These are phyloP conservation scores for Cladophialophora exuberans DNA, from an alignment of 2,329 filamentous ascomycete genomes.

Conservation along the genomic window DNA sequence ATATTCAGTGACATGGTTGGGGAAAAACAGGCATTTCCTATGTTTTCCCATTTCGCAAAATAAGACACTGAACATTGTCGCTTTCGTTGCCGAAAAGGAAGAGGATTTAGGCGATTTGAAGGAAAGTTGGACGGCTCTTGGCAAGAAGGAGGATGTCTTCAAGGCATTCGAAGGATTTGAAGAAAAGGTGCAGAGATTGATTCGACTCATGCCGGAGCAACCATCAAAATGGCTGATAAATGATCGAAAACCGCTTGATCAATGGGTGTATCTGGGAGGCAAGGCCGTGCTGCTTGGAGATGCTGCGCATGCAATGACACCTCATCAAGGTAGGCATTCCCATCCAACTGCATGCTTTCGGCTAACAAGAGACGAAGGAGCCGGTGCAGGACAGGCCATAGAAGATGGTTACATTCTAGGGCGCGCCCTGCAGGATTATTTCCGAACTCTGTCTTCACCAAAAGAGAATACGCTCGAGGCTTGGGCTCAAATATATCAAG, in stretches of 20 bases:
- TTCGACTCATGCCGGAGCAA: slow-evolving; percentile 21
- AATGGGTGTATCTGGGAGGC: slow-evolving; percentile 29
- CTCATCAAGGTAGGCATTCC: slow-evolving; percentile 34
- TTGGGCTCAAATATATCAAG: slow-evolving; percentile 26
- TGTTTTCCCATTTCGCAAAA: slow-evolving; percentile 42
- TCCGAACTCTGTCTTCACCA: slow-evolving; percentile 10
- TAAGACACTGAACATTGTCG: slow-evolving; percentile 43
- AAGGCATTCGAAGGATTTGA: slow-evolving; percentile 23
- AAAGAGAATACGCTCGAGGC: slow-evolving; percentile 38
- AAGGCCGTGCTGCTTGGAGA: slow-evolving; percentile 37
- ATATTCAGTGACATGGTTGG: slow-evolving; percentile 39
- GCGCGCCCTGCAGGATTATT: slow-evolving; percentile 19
- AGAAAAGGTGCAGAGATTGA: slow-evolving; percentile 24
- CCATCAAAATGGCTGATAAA: slow-evolving; percentile 27
- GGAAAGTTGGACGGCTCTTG: slow-evolving; percentile 42
- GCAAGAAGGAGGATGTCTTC: slow-evolving; percentile 34
- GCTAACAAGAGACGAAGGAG: slow-evolving; percentile 48
- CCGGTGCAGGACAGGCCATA: slow-evolving; percentile 67
- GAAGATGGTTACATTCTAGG: slow-evolving; percentile 58
- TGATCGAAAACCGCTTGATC: slow-evolving; percentile 26
- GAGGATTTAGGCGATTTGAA: slow-evolving; percentile 39
- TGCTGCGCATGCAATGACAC: slow-evolving; percentile 41
- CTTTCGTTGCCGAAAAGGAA: slow-evolving; percentile 39
- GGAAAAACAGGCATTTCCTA: slow-evolving; percentile 43
- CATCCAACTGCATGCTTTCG: not conserved